These are phyloP conservation scores for Zasmidium citrigriseum DNA, from an alignment of 2,329 filamentous ascomycete genomes.

Conservation along the genomic window DNA sequence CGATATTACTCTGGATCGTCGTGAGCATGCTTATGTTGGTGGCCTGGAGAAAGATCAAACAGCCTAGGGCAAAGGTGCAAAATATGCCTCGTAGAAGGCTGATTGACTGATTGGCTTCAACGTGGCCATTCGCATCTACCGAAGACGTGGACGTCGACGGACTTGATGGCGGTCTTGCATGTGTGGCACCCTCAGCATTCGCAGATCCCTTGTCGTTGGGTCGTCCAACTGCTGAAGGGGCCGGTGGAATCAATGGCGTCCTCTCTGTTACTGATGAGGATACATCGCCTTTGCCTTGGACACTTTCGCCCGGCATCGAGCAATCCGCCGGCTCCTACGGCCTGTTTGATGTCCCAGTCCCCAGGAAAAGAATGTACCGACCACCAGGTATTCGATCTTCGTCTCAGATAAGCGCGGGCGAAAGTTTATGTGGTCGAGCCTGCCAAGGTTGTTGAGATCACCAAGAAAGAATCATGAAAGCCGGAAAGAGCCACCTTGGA, in stretches of 20 bases:
- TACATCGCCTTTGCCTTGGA: background rate
- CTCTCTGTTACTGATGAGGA: background rate
- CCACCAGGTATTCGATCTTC: background rate
- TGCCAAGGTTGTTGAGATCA: background rate
- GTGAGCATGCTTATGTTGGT: slow-evolving; percentile 80
- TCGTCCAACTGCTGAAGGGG: background rate
- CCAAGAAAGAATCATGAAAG: background rate
- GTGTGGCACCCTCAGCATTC: background rate
- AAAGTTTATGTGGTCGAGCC: background rate
- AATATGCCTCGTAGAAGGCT: slow-evolving; percentile 19
- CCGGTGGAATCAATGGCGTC: slow-evolving; percentile 4
- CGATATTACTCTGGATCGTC: slow-evolving; percentile 76
- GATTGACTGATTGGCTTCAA: slow-evolving; percentile 27
- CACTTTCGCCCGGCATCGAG: background rate
- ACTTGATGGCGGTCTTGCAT: background rate
- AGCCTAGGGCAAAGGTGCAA: slow-evolving; percentile 27
- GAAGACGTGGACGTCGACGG: background rate
- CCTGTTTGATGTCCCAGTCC: background rate
- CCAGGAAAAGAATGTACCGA: background rate
- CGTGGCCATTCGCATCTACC: slow-evolving; percentile 13
- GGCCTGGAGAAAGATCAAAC: slow-evolving; percentile 43
- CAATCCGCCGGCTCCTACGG: background rate
- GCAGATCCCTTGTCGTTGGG: background rate
- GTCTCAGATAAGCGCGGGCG: background rate
- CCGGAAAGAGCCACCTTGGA: background rate